These are phyloP conservation scores for Tulasnella sp. DNA, from an alignment of 768 basidiomycete genomes.

Conservation along the genomic window DNA sequence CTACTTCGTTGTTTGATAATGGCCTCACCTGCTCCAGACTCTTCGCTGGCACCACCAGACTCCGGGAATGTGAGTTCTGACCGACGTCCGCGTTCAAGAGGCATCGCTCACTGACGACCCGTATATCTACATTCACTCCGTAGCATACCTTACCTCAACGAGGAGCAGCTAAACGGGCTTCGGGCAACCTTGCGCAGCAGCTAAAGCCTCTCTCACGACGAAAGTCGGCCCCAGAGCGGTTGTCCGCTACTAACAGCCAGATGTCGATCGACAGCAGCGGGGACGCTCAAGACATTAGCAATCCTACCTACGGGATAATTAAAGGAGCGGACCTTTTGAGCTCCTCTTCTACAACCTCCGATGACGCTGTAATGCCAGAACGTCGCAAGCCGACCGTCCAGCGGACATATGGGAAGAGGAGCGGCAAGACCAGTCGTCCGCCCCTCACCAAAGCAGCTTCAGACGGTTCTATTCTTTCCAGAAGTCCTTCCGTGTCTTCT, in stretches of 20 bases:
- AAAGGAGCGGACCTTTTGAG: neutral
- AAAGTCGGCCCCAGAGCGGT: conserved; percentile 4
- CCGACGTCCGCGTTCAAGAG: neutral
- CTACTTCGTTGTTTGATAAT: neutral
- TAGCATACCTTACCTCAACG: conserved; percentile 18
- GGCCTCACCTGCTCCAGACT: neutral
- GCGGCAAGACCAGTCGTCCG: neutral
- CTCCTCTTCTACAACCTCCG: neutral
- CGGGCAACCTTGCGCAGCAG: conserved; percentile 15
- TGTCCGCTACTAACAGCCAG: neutral
- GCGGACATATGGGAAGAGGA: conserved; percentile 21
- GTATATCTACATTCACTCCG: neutral
- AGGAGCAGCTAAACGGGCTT: conserved; percentile 19
- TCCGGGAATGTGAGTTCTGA: neutral
- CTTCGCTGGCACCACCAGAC: neutral
- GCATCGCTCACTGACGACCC: neutral
- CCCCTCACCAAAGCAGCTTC: neutral
- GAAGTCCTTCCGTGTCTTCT: neutral
- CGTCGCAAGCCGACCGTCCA: neutral
- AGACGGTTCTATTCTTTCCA: neutral
- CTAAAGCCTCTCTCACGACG: conserved; percentile 12
- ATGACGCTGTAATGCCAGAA: neutral
- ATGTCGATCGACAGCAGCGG: neutral
- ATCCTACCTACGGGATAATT: neutral
- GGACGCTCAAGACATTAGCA: neutral